Conservation (phyloP, 164 flowering plant genomes). For the Umbellularia californica region DNA sequence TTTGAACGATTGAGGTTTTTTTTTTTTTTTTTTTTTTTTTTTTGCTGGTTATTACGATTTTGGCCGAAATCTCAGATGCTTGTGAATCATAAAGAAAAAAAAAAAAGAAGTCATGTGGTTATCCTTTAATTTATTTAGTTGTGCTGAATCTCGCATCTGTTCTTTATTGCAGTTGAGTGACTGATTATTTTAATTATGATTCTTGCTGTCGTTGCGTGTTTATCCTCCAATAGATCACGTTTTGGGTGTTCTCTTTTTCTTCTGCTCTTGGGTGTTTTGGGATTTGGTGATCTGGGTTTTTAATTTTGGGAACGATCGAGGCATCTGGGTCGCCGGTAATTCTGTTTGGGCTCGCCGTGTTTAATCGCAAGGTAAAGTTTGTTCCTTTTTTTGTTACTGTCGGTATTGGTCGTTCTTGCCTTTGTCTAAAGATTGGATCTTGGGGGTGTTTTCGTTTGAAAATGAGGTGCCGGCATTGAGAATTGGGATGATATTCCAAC, state of each 20-base stretch:
- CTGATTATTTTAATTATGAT: not conserved
- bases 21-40: too few species aligned
- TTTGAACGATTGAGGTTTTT: not conserved
- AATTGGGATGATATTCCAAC: not conserved
- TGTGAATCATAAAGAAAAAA: too few species aligned
- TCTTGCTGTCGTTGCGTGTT: not conserved
- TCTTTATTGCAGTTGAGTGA: not conserved
- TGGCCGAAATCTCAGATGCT: not conserved
- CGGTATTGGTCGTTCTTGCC: not conserved
- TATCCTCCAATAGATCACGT: not conserved
- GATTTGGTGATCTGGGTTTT: not conserved
- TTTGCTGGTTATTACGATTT: not conserved
- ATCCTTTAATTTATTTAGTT: not conserved
- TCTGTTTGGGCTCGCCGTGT: not conserved
- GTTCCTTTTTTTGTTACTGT: not conserved
- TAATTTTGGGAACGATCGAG: not conserved
- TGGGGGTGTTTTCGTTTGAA: not conserved
- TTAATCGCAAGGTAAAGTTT: not conserved
- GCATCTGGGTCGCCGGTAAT: not conserved
- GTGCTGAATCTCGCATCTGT: conserved; percentile 1
- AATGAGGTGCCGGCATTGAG: not conserved
- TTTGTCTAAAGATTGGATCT: not conserved
- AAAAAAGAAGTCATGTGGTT: not conserved
- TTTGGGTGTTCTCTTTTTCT: not conserved
- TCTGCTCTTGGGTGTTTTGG: not conserved